Base-by-base conservation (phyloP, 768 basidiomycete genomes). In the Agaricus subrufescens region DNA sequence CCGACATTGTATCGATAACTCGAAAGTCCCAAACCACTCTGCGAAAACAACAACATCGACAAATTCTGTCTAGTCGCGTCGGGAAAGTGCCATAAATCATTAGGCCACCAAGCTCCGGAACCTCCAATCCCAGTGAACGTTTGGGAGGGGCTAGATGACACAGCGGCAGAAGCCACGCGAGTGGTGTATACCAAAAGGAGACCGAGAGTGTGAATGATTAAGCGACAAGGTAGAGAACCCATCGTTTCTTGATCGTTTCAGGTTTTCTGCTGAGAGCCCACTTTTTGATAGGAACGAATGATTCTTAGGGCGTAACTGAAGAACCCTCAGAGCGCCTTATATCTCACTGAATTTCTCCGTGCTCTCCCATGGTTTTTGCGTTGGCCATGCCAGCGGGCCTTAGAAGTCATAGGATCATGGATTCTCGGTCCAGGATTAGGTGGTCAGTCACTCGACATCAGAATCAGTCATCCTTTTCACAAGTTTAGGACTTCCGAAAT, bases 31-130 rank as follows among this genome's bases (percentile, higher is more conserved):
- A 76, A 68, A 3, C 75, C 74, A 23, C 62, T 61, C 2, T 62
- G 54, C 9, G 69, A 71, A 61, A 78, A 76, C 38, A 78, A 67
- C 19, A 77, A 65, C 8, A 68, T 57, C 4, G 75, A 73, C 44
- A 75, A 66, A 49, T 76, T 73, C 51, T 75, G 70, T 25, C 73
- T 66, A n/a, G 69, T 67, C 14, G 64, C 60, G 34, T 73, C 72
- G 0, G 76, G 75, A 60, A 73, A 78, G 44, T 69, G 55, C 62
- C 64, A 72, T 15, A 78, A 61, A 55, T 78, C 76, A 46, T 69
- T 68, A 14, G 74, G 74, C 76, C 76, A 77, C 76, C 76, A 78
- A 10, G 76, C 76, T 11, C 76, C 76, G 14, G 74, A 75, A 7
- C 75, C 76, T 0, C 75, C 75, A 50, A 78, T 69, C 1, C 74